Evolutionary conservation across 2,329 filamentous ascomycete species (phyloP).

Genomic region (Didymellaceae sp.): DNA sequence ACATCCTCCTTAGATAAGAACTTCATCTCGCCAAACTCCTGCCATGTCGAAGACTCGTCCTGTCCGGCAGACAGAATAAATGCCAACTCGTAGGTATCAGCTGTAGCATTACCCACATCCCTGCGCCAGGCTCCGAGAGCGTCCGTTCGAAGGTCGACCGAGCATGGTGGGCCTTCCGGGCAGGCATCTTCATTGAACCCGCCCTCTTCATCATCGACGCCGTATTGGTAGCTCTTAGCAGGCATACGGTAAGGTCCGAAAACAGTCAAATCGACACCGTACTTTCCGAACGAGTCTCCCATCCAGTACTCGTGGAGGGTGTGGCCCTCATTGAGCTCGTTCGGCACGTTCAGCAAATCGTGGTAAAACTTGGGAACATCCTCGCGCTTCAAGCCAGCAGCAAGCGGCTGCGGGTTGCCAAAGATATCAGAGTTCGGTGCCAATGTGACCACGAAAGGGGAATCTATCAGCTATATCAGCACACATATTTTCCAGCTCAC

Average conservation of each 20-base stretch:
- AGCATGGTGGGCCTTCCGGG: constrained; percentile 53
- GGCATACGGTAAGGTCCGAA: constrained; percentile 62
- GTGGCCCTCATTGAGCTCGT: constrained; percentile 58
- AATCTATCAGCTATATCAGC: constrained; percentile 41
- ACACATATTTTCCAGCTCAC: background rate
- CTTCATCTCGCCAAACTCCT: constrained; percentile 64
- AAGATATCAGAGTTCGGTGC: constrained; percentile 57
- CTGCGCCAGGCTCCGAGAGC: constrained; percentile 58
- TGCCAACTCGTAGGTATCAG: constrained; percentile 57
- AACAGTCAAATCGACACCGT: constrained; percentile 60
- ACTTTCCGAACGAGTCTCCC: constrained; percentile 61
- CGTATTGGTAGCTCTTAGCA: constrained; percentile 57
- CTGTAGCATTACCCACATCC: constrained; percentile 60
- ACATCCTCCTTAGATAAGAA: constrained; percentile 58
- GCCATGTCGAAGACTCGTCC: constrained; percentile 63
- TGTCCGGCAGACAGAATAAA: constrained; percentile 63
- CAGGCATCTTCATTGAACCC: constrained; percentile 59
- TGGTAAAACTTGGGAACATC: constrained; percentile 60
- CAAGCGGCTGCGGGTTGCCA: constrained; percentile 57
- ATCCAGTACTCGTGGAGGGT: constrained; percentile 66
- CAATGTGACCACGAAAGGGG: constrained; percentile 58
- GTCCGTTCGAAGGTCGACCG: constrained; percentile 58
- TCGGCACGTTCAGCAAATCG: constrained; percentile 59
- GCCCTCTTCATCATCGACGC: constrained; percentile 52
- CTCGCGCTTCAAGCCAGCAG: constrained; percentile 52